A percentile compares a stretch with the other conserved stretches of the same genome.
Evolutionary conservation across 148 eudicot genomes (phyloP).

Genomic region (Amaranthus palmeri): DNA sequence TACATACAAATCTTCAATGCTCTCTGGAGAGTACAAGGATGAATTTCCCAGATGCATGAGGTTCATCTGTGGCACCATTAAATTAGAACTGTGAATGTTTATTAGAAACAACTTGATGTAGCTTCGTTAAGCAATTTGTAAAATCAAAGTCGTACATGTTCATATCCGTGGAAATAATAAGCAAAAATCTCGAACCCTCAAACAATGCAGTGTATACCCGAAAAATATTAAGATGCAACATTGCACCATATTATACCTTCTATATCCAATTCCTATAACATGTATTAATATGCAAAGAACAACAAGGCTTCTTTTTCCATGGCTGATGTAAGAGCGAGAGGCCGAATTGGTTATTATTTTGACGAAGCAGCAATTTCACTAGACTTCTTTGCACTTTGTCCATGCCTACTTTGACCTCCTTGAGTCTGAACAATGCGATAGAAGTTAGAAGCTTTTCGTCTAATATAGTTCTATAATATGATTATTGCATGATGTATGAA

Average conservation of each 20-base stretch:
- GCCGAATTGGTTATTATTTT: constrained; percentile 6
- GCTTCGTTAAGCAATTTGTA: no score
- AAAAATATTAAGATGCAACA: constrained; percentile 7
- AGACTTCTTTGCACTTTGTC: constrained; percentile 37
- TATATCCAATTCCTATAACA: constrained; percentile 4
- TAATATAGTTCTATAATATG: no score
- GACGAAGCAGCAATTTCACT: constrained; percentile 37
- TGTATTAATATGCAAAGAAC: constrained; percentile 7
- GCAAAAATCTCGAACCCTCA: no score
- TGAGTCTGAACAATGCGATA: constrained; percentile 13
- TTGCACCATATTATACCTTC: neutral
- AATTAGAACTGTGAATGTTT: no score
- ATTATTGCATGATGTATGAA: no score
- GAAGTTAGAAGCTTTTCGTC: neutral
- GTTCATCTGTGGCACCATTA: no score
- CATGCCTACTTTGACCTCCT: constrained; percentile 59
- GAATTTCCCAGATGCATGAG: no score
- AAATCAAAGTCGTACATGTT: no score
- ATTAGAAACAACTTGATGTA: no score
- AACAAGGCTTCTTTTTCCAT: neutral
- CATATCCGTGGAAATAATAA: no score
- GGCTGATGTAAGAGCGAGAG: neutral
- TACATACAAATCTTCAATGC: no score
- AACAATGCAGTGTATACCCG: neutral
- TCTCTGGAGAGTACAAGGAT: no score